These are phyloP conservation scores for Cryomyces minteri DNA, from an alignment of 495 filamentous ascomycete species.

Conservation along the genomic window DNA sequence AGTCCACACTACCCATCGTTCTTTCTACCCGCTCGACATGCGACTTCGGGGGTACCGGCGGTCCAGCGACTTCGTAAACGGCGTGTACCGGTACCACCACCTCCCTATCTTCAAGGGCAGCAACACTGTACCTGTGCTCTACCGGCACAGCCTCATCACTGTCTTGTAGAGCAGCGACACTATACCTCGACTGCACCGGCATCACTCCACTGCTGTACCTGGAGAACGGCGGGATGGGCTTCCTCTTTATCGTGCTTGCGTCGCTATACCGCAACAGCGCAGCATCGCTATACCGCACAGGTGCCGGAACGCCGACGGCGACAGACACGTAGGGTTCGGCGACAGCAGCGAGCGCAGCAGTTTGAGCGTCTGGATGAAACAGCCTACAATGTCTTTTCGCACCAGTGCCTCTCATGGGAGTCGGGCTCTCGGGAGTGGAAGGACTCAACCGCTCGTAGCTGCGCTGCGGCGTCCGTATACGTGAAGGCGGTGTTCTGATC, in stretches of 20 bases:
- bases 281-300: no score
- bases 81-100: conserved; percentile 10
- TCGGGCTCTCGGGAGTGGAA: no score
- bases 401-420: no score
- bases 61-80: conserved; percentile 29
- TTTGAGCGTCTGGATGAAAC: conserved; percentile 4
- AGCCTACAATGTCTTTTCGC: no score
- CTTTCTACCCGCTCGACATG: no score
- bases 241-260: no score
- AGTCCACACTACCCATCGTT: no score
- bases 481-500: conserved; percentile 1
- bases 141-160: background rate
- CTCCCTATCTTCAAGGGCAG: background rate
- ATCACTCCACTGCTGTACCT: background rate
- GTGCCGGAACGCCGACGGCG: no score
- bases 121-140: background rate
- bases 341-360: background rate
- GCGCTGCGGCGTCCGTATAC: background rate
- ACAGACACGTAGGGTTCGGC: background rate
- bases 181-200: background rate
- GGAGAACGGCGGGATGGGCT: no score
- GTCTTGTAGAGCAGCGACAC: background rate
- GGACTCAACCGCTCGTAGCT: conserved; percentile 6
- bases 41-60: conserved; percentile 37
- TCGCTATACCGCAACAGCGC: no score